Evolutionary conservation across 768 basidiomycete genomes (phyloP), one percentile per base, ranked within the genome.

Genomic region (Lyophyllum atratum): DNA sequence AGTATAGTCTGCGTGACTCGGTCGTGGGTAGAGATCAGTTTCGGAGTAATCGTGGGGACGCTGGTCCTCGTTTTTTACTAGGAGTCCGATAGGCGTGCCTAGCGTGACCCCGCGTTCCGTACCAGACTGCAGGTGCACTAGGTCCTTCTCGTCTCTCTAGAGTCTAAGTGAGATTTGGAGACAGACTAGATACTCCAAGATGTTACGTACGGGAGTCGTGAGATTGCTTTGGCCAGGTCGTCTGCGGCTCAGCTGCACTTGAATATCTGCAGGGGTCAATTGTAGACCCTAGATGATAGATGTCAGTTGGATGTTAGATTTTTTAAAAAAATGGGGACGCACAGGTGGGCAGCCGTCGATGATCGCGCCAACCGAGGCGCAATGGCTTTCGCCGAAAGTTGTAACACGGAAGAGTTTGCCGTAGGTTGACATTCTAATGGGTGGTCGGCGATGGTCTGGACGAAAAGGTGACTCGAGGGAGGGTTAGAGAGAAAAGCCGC

Each of bases 41-140:
- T 98, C 97, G 61, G 95, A 88, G 74, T 99, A 99, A 74, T 99
- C 97, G 67, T 98, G 92, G 19, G 97, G 97, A 26, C 97, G 82
- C 69, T 99, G 97, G 71, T 99, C 97, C 76, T 98, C 95, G 74
- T 99, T 99, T 67, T 86, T 92, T 37, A 99, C 94, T 49, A 98
- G 80, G n/a, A 99, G 85, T 1, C 88, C 95, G 66, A 99, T 98
- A 21, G 97, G 97, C 19, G 97, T 99, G 45, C 97, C 97, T 21
- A 99, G 86, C 2, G 97, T 98, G 26, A 96, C 87, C 25, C 93
- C 97, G 60, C 90, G 87, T 72, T 99, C 97, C 26, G 89, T 79
- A 26, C 97, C 97, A 29, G 95, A 96, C 72, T 99, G 97, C 29
- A 99, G 76, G 52, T 90, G 86, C 15, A 98, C 95, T 21, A 88